Evolutionary conservation across 75 land plant species (phyloP).

Genomic region (Ceratopteris richardii): DNA sequence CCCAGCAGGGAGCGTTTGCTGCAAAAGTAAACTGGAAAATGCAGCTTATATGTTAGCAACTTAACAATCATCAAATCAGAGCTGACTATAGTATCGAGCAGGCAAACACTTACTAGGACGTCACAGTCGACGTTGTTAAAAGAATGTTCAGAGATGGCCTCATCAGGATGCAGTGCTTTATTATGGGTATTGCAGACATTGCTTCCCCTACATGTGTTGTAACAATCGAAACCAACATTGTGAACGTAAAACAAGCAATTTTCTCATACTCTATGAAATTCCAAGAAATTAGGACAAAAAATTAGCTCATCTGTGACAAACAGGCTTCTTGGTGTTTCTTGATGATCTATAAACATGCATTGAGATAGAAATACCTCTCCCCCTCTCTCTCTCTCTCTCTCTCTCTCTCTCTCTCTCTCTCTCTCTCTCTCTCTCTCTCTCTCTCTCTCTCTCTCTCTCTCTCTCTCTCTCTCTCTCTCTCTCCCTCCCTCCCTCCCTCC

Average conservation of each 20-base stretch:
- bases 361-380: too few relatives aligned
- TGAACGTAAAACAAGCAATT: too few relatives aligned
- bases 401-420: not conserved
- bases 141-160: slow-evolving; percentile 52
- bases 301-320: too few relatives aligned
- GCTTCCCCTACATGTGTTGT: slow-evolving; percentile 93
- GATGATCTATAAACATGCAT: too few relatives aligned
- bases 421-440: not conserved
- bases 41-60: not conserved
- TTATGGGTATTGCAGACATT: slow-evolving; percentile 75
- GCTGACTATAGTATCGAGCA: too few relatives aligned
- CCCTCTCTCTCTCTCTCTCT: not conserved
- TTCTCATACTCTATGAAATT: too few relatives aligned
- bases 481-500: not conserved
- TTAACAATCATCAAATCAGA: not conserved
- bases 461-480: not conserved
- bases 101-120: slow-evolving; percentile 66
- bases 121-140: slow-evolving; percentile 70
- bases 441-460: not conserved
- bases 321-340: too few relatives aligned
- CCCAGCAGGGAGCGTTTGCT: slow-evolving; percentile 15
- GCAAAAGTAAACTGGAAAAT: slow-evolving; percentile 16
- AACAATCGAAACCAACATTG: too few relatives aligned
- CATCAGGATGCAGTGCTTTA: slow-evolving; percentile 40
- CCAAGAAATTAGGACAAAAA: too few relatives aligned